Percentiles rank a stretch among this genome's conserved stretches.
Conservation (phyloP, 441 rosid species). For the Erodium texanum region DNA sequence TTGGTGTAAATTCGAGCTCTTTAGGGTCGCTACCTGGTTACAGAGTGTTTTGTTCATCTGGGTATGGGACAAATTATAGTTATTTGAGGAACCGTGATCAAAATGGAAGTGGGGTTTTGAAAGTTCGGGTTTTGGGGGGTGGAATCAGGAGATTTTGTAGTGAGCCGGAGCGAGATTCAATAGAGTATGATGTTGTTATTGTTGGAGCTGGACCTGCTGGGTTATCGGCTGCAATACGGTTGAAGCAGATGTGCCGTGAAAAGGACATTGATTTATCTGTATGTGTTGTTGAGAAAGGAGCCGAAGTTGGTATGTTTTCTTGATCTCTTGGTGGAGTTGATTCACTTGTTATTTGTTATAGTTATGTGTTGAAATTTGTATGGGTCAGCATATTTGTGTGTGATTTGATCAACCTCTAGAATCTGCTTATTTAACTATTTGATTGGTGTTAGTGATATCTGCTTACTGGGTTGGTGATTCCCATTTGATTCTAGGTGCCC, state of each 20-base stretch:
- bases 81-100: conserved; percentile 16
- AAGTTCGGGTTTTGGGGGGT: conserved; percentile 16
- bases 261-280: conserved; percentile 74
- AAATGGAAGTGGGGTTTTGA: conserved; percentile 20
- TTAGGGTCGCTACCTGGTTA: conserved; percentile 17
- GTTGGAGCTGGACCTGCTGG: conserved; percentile 99
- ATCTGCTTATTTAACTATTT: conserved; percentile 18
- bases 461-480: conserved; percentile 10
- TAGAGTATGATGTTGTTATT: conserved; percentile 83
- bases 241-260: conserved; percentile 71
- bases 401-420: conserved; percentile 12
- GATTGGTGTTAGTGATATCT: neutral
- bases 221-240: conserved; percentile 74
- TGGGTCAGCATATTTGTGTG: neutral
- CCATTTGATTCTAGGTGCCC: conserved; percentile 53
- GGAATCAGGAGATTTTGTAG: conserved; percentile 35
- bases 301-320: conserved; percentile 61
- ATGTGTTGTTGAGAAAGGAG: conserved; percentile 92
- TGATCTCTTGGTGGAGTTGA: too few species aligned
- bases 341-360: neutral
- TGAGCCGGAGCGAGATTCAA: conserved; percentile 47
- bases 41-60: conserved; percentile 23
- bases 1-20: conserved; percentile 22
- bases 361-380: neutral
- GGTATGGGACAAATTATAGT: conserved; percentile 20